phyloP scores from a whole-genome alignment of 768 basidiomycete genomes.

The Crepidotus variabilis region DNA sequence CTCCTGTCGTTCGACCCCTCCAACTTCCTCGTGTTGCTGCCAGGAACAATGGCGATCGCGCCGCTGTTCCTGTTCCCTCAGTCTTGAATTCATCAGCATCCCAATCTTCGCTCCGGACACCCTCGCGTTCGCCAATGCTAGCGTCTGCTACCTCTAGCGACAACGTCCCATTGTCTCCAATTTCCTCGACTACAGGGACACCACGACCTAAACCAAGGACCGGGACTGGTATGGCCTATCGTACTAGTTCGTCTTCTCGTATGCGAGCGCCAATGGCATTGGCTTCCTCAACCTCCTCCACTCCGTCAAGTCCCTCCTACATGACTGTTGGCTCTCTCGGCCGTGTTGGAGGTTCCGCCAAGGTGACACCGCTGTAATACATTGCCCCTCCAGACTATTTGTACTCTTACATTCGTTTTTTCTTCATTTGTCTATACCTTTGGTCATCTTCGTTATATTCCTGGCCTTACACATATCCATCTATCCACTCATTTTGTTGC shows the following conservation, averaged over 20 bases:
- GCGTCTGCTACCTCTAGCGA: conserved; percentile 11
- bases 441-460: too few relatives aligned
- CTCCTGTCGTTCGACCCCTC: conserved; percentile 24
- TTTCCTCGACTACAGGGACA: conserved; percentile 5
- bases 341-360: not conserved
- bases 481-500: too few relatives aligned
- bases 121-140: conserved; percentile 9
- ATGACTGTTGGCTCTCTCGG: not conserved
- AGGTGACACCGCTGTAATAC: conserved; percentile 1
- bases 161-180: conserved; percentile 3
- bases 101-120: conserved; percentile 16
- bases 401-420: not conserved
- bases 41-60: conserved; percentile 22
- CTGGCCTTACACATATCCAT: too few relatives aligned
- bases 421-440: too few relatives aligned
- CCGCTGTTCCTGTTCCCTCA: conserved; percentile 27
- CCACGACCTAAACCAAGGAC: conserved; percentile 49
- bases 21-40: conserved; percentile 25
- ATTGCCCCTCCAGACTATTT: not conserved
- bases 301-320: not conserved
- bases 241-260: conserved; percentile 29
- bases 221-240: conserved; percentile 69
- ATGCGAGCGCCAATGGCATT: conserved; percentile 19
- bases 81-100: conserved; percentile 7
- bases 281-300: conserved; percentile 2